Evolutionary conservation across 2,329 filamentous ascomycete species (phyloP).

Genomic region (Talaromyces sp.): DNA sequence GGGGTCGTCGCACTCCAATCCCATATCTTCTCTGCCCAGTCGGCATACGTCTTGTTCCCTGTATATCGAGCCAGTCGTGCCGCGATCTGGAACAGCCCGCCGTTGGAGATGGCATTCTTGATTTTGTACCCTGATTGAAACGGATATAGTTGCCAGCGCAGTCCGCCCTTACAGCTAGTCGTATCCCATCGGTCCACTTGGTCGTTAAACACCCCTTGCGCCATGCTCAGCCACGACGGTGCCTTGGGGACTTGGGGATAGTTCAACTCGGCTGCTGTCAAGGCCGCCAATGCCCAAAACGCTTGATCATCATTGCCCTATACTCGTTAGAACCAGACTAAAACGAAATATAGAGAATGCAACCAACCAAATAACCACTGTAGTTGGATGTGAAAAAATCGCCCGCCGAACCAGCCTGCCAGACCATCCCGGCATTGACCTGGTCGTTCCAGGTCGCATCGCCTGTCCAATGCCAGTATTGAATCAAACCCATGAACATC

Average conservation of each 20-base stretch:
- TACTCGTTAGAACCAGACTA: not conserved
- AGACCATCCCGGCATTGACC: conserved; percentile 62
- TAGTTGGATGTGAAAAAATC: conserved; percentile 69
- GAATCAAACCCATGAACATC: conserved; percentile 64
- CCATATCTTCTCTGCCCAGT: conserved; percentile 69
- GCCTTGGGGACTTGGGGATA: conserved; percentile 64
- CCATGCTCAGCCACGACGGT: conserved; percentile 71
- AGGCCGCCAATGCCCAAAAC: conserved; percentile 80
- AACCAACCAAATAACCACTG: conserved; percentile 33
- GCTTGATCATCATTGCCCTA: conserved; percentile 56
- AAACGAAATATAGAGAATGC: not conserved
- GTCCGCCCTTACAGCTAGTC: conserved; percentile 62
- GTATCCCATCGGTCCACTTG: conserved; percentile 68
- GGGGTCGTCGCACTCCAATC: conserved; percentile 53
- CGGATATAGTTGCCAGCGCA: conserved; percentile 81
- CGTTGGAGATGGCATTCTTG: conserved; percentile 56
- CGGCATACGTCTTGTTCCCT: conserved; percentile 68
- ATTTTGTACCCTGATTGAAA: conserved; percentile 65
- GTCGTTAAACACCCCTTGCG: conserved; percentile 75
- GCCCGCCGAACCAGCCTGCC: conserved; percentile 65
- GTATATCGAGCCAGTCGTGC: conserved; percentile 73
- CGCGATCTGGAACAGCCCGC: conserved; percentile 53
- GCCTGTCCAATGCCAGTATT: conserved; percentile 81
- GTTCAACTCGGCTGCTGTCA: conserved; percentile 71
- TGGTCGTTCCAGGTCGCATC: conserved; percentile 67